These are phyloP conservation scores for Starmerella asiatica DNA, from an alignment of 805 yeast genomes.

Conservation along the genomic window DNA sequence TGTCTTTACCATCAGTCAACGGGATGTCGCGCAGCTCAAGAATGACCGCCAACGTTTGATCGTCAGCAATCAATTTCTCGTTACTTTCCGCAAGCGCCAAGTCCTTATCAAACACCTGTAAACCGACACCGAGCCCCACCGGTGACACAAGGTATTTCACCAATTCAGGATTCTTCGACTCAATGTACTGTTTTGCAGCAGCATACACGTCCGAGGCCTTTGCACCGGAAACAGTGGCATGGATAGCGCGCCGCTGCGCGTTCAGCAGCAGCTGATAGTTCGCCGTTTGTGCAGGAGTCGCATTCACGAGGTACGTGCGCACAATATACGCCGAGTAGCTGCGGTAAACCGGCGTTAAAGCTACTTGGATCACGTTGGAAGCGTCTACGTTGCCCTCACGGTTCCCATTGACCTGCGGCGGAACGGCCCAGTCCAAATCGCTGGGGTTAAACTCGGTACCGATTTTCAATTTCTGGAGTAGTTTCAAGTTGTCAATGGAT, in stretches of 20 bases:
- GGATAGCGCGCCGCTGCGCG: constrained; percentile 54
- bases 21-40: constrained; percentile 7
- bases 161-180: constrained; percentile 52
- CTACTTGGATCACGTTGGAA: constrained; percentile 66
- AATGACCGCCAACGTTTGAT: constrained; percentile 55
- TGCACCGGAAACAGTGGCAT: constrained; percentile 51
- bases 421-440: constrained; percentile 82
- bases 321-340: constrained; percentile 80
- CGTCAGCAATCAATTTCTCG: constrained; percentile 45
- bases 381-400: constrained; percentile 40
- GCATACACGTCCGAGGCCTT: constrained; percentile 54
- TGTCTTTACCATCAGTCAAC: constrained; percentile 26
- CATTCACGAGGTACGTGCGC: constrained; percentile 81
- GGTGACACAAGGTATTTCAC: constrained; percentile 40
- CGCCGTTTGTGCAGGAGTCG: constrained; percentile 60
- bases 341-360: constrained; percentile 76
- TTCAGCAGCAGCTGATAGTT: constrained; percentile 65
- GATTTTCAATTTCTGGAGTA: constrained; percentile 44
- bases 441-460: constrained; percentile 62
- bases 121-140: constrained; percentile 77
- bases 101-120: constrained; percentile 73
- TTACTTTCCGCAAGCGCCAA: constrained; percentile 61
- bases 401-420: constrained; percentile 77
- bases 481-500: constrained; percentile 66
- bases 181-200: constrained; percentile 47